Base-by-base conservation (phyloP, 257 asterid species). In the Solanum ossicruentum region DNA sequence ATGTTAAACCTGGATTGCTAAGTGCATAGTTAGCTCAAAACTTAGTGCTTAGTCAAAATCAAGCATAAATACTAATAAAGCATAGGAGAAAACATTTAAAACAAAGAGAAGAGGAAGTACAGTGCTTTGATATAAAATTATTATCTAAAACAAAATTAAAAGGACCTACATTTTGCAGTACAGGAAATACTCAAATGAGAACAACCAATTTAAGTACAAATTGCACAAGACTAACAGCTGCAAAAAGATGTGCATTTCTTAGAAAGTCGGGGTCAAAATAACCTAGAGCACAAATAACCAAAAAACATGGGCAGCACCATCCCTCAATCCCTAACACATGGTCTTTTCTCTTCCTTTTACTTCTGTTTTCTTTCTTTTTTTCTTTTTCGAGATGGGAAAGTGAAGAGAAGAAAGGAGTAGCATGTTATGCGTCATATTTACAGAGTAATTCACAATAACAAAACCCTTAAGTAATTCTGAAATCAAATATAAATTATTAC, bases 401-500 rank as follows among this genome's bases (percentile, higher is more conserved):
- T 78, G 65, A 52, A 21, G 60, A 51, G 16, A 77, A 52, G 63
- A 54, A 16, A 11, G 65, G 47, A 77, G 63, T 52, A 77, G 43
- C 8, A 13, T 78, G 65, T 26, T 78, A 78, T 28, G 65, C 49
- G 9, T 26, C 82, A 78, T 26, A 51, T 51, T 51, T 5, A 77
- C 43, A 26, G 65, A 78, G 65, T 78, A 26, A 16, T 51, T 51
- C 45, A 77, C 82, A 16, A 12, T 54, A 39, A 63, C 56, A 56
- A 36, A 45, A 81, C 17, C 80, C 81, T 0, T 56, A 49, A 56
- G 61, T 41, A 8, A 17, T 47, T 69, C 69, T 12, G 70, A 83
- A 60, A 83, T 60, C 45, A 70, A 28, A 85, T 80, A 47, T 41
- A 87, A 80, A 49, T 55, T 70, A 93, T 92, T 92, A 97, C 98